These are phyloP conservation scores for Eremochloa ophiuroides DNA, from an alignment of 176 grass and related monocot genomes.

Conservation along the genomic window DNA sequence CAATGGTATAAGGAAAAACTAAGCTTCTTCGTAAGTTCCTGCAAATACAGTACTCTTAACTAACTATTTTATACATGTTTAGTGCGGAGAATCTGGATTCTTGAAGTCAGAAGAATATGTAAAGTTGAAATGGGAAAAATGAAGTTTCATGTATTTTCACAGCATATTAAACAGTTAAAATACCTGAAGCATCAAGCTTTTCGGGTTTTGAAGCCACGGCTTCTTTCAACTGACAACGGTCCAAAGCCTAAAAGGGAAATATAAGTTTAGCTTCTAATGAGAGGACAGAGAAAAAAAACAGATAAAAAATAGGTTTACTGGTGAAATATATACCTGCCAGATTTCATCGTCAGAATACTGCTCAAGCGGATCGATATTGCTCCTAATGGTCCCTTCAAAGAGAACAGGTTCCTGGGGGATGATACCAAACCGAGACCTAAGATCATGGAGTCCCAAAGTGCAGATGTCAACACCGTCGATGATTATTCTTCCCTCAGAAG, in stretches of 20 bases:
- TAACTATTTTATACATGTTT: neutral
- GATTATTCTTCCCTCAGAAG: constrained; percentile 74
- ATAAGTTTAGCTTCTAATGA: constrained; percentile 7
- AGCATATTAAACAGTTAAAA: neutral
- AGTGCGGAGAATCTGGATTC: neutral
- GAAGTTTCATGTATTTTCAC: neutral
- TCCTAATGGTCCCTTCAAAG: constrained; percentile 84
- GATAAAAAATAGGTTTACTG: neutral
- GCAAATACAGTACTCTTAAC: neutral
- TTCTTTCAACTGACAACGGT: constrained; percentile 92
- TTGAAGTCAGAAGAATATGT: neutral
- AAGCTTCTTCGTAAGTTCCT: neutral
- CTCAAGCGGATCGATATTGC: constrained; percentile 83
- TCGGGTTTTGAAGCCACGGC: constrained; percentile 72
- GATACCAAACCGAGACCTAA: constrained; percentile 92
- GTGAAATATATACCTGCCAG: constrained; percentile 71
- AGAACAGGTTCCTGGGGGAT: constrained; percentile 97
- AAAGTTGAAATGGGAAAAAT: neutral
- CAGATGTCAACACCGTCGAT: constrained; percentile 78
- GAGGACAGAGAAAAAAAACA: neutral
- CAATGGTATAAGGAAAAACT: neutral
- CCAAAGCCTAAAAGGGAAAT: constrained; percentile 60
- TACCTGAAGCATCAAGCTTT: constrained; percentile 95
- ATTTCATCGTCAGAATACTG: constrained; percentile 92
- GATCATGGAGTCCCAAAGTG: constrained; percentile 92